phyloP scores from a whole-genome alignment of 331 rosid genomes.

The Rosa hybrid region DNA sequence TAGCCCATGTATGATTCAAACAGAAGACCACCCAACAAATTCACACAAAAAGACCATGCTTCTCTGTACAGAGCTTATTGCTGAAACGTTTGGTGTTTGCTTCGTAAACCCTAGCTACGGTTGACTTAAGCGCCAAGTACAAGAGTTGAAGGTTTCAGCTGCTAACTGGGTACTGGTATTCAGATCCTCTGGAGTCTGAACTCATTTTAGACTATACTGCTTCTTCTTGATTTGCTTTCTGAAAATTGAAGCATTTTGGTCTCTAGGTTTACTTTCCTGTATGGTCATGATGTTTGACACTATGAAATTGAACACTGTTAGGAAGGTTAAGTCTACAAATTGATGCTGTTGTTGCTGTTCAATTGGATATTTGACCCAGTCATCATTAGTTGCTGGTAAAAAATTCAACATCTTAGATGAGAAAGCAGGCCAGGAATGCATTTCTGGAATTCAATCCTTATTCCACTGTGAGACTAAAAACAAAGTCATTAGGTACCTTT shows the following conservation, averaged over 20 bases:
- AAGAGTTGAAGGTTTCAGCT: constrained; percentile 66
- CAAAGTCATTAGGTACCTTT: constrained; percentile 32
- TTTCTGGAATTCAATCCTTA: constrained; percentile 52
- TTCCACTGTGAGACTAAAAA: constrained; percentile 34
- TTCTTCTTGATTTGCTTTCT: background rate
- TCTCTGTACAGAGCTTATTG: background rate
- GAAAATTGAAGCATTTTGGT: background rate
- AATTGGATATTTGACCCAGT: background rate
- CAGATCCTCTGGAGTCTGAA: background rate
- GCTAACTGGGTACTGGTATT: constrained; percentile 39
- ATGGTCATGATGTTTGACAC: background rate
- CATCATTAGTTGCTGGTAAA: background rate
- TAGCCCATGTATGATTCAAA: background rate
- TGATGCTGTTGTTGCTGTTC: background rate
- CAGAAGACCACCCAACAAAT: background rate
- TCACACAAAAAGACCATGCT: background rate
- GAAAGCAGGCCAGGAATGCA: background rate
- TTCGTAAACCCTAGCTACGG: background rate
- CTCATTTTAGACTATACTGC: background rate
- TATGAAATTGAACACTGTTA: background rate
- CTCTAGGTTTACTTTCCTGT: background rate
- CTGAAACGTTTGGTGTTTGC: background rate
- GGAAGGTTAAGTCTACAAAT: background rate
- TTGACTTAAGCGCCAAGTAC: constrained; percentile 28
- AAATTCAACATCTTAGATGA: background rate